Evolutionary conservation across 78 protist species (phyloP).

Genomic region (Dictyostelium purpureum): DNA sequence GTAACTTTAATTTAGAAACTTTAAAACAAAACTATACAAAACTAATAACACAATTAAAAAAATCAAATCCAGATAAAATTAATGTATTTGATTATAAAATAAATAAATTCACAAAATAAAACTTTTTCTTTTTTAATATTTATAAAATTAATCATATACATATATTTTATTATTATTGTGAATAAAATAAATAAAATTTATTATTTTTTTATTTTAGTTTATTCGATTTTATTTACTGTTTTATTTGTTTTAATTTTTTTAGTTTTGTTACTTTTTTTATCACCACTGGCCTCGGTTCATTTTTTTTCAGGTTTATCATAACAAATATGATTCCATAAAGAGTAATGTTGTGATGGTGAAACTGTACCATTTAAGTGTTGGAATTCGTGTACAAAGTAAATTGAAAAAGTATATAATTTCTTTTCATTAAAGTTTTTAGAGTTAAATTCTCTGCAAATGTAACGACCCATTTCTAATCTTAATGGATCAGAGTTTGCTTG

Average conservation of each 20-base stretch:
- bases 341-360: neutral
- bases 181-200: too few relatives aligned
- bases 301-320: neutral
- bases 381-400: conserved; percentile 43
- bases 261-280: too few relatives aligned
- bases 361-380: conserved; percentile 54
- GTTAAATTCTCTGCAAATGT: conserved; percentile 75
- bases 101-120: neutral
- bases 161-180: too few relatives aligned
- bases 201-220: too few relatives aligned
- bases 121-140: too few relatives aligned
- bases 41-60: neutral
- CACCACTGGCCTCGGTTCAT: too few relatives aligned
- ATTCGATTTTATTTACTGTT: too few relatives aligned
- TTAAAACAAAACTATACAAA: neutral
- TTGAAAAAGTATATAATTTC: conserved; percentile 23
- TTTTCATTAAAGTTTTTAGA: neutral
- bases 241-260: neutral
- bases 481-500: conserved; percentile 1
- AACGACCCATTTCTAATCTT: conserved; percentile 54
- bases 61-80: neutral
- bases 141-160: too few relatives aligned
- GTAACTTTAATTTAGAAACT: neutral
- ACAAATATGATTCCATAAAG: conserved; percentile 56
- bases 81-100: neutral